These are phyloP conservation scores for Ballota nigra DNA, from an alignment of 257 asterid species.

Conservation along the genomic window DNA sequence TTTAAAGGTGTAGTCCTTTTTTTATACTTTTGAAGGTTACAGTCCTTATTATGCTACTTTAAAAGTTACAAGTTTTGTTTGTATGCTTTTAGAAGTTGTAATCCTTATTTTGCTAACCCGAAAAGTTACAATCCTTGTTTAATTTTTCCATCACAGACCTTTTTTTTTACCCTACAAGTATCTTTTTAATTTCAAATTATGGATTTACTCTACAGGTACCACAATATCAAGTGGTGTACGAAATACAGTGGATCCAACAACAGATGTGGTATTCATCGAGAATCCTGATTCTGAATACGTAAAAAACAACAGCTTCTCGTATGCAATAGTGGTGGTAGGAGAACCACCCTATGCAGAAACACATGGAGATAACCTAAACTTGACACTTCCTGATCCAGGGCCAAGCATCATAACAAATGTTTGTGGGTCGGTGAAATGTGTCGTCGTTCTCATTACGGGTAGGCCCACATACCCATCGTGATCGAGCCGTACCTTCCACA, in stretches of 20 bases:
- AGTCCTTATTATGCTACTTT: no score
- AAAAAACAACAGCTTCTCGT: conserved; percentile 29
- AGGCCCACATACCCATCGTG: conserved; percentile 47
- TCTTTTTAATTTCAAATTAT: no score
- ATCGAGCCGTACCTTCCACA: conserved; percentile 28
- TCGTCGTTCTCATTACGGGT: conserved; percentile 41
- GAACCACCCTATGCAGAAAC: conserved; percentile 44
- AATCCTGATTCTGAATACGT: conserved; percentile 33
- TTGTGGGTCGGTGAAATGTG: conserved; percentile 37
- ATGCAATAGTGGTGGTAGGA: conserved; percentile 49
- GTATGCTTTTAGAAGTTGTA: no score
- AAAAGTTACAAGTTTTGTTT: no score
- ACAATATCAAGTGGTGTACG: conserved; percentile 29
- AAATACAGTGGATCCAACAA: conserved; percentile 23
- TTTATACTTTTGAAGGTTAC: no score
- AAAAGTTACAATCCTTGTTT: no score
- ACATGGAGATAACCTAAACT: conserved; percentile 39
- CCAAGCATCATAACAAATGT: conserved; percentile 30
- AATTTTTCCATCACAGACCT: no score
- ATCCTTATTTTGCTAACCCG: no score
- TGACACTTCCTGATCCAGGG: conserved; percentile 39
- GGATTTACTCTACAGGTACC: conserved; percentile 22
- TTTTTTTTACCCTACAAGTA: no score
- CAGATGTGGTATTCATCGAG: conserved; percentile 25
- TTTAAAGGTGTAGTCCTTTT: no score